phyloP scores from a whole-genome alignment of 1,139 yeast species.

The Yamadazyma atmosphaerica region DNA sequence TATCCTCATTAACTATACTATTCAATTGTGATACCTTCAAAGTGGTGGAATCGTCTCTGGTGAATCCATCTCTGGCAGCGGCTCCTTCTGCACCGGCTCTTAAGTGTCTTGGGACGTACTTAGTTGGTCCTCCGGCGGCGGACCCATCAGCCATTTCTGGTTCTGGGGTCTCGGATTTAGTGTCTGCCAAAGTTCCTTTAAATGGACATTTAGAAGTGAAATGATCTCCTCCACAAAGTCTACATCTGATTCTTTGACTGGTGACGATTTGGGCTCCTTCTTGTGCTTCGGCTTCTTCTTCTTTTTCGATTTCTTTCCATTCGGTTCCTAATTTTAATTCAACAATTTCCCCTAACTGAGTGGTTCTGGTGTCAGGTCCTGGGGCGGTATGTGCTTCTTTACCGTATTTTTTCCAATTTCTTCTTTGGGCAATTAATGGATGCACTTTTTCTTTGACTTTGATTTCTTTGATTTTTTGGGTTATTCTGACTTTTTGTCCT shows the following conservation, averaged over 20 bases:
- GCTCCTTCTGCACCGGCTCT: constrained; percentile 58
- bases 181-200: constrained; percentile 79
- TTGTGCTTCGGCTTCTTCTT: constrained; percentile 57
- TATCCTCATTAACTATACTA: constrained; percentile 80
- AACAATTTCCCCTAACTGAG: constrained; percentile 87
- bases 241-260: constrained; percentile 64
- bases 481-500: constrained; percentile 83
- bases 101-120: constrained; percentile 80
- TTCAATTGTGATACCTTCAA: constrained; percentile 91
- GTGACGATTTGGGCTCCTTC: constrained; percentile 49
- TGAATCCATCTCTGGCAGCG: constrained; percentile 44
- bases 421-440: constrained; percentile 70
- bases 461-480: constrained; percentile 79
- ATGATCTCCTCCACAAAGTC: constrained; percentile 93
- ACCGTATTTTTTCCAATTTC: constrained; percentile 81
- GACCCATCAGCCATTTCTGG: constrained; percentile 30
- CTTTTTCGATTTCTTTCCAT: constrained; percentile 67
- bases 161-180: constrained; percentile 28
- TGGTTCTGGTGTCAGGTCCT: constrained; percentile 86
- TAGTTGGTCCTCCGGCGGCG: constrained; percentile 33
- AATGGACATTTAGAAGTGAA: constrained; percentile 95
- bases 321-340: constrained; percentile 66
- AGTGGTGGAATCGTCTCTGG: constrained; percentile 84
- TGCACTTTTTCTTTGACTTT: constrained; percentile 80
- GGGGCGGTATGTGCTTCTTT: constrained; percentile 72